Base-by-base conservation (phyloP, 805 yeast species). In the Candida ascalaphidarum region DNA sequence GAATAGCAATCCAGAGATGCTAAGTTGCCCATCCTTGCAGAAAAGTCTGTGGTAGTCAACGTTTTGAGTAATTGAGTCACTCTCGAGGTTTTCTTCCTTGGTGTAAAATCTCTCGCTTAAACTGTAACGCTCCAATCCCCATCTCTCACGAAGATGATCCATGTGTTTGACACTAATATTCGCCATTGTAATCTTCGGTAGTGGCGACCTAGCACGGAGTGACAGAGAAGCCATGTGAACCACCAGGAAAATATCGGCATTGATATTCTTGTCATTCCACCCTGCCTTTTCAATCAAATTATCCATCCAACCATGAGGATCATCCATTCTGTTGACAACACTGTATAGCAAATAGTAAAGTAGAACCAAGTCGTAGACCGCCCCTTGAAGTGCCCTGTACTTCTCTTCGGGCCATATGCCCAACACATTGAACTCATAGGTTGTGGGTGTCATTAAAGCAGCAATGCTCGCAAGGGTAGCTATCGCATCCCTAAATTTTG, bases 111-210 rank as follows among this genome's bases (percentile, higher is more conserved):
- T 21, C 30, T 53, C 58, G 35, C 40, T 45, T 21, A 49, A 25
- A 1, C 55, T 48, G 2, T 39, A 21, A 15, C 34, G 37, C 7
- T 32, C 29, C 3, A 41, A 34, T 4, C 58, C 57, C 61, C 61
- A 55, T 36, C 50, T 50, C 10, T 29, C 27, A 20, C 47, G 35
- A 14, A 55, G 33, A 2, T 40, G 29, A 15, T 52, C 51, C 31
- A 48, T 36, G 34, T 56, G 62, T 27, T 44, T 50, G 29, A 54
- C 32, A 0, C 58, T 44, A 7, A 52, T 30, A 11, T 49, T 52
- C 5, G 54, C 55, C 12, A 46, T 50, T 2, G 59, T 54, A 7
- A 55, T 44, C 28, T 51, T 48, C 2, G 63, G 63, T 15, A 57
- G 36, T 6, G 48, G 48, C 4, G 40, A 31, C 18, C 41, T 45